These are phyloP conservation scores for Geotrichum australiense DNA, from an alignment of 1,139 yeast species.

Conservation along the genomic window DNA sequence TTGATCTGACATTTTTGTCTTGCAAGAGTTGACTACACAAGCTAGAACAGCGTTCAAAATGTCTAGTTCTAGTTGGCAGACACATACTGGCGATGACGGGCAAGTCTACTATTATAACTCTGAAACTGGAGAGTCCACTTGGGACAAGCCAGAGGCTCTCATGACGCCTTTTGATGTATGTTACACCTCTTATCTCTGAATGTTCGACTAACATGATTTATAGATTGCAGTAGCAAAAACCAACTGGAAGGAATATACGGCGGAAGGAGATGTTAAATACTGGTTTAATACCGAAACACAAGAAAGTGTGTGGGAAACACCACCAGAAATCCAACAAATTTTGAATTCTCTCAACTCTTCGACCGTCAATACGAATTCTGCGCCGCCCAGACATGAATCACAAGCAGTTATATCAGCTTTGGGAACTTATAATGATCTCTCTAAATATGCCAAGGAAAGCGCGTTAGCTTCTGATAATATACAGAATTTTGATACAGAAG, in stretches of 20 bases:
- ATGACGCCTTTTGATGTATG: constrained; percentile 26
- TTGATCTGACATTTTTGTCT: neutral
- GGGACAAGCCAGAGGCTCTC: constrained; percentile 69
- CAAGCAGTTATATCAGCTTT: neutral
- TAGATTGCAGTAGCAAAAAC: constrained; percentile 35
- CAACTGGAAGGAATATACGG: constrained; percentile 56
- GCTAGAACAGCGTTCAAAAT: constrained; percentile 1
- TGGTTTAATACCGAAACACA: constrained; percentile 62
- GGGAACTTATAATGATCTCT: constrained; percentile 13
- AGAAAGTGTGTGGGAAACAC: constrained; percentile 77
- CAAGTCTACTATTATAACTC: constrained; percentile 64
- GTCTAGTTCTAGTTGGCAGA: constrained; percentile 47
- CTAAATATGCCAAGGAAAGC: constrained; percentile 15
- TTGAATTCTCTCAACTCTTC: constrained; percentile 12
- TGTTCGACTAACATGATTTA: neutral
- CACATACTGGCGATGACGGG: constrained; percentile 58
- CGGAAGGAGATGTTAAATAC: constrained; percentile 67
- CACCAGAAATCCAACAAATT: constrained; percentile 37
- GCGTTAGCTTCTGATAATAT: constrained; percentile 16
- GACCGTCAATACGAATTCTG: neutral
- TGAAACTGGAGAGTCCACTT: constrained; percentile 61
- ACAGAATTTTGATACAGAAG: constrained; percentile 17
- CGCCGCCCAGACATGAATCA: no score
- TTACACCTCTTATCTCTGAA: neutral
- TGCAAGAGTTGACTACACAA: neutral